Evolutionary conservation across 805 yeast genomes (phyloP), one percentile per base, ranked within the genome.

Genomic region (Saccharomycopsis lassenensis): DNA sequence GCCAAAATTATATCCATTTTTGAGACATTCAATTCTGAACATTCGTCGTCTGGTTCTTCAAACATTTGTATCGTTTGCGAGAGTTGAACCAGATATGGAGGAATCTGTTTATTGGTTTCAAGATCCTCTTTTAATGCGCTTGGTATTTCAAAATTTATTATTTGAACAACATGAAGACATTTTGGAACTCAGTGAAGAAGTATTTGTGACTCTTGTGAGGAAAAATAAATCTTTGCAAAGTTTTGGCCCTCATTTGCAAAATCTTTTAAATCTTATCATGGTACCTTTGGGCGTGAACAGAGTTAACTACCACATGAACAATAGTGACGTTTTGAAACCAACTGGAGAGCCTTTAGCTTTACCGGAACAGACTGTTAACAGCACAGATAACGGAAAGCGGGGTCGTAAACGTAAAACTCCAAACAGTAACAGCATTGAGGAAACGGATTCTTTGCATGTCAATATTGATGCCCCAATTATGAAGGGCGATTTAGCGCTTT

Each of bases 211-310:
- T 25, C 52, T 86, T 37, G 52, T 87, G 15, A 37, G 45, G 2
- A 78, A 77, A 47, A 61, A 68, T 10, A 21, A 32, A 11, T 8
- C 37, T 10, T 18, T 34, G 14, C 81, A 75, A 31, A 60, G 56
- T 2, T 72, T 85, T 44, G 55, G 61, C 3, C 59, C 62, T 3
- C 87, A 82, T 50, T 59, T 72, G 33, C 62, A 61, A 31, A 79
- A 85, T 5, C 61, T 78, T 41, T 57, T 80, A 36, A 69, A 75
- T 11, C 61, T 91, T 29, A 52, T 85, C 30, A 77, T 84, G 78
- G 89, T 97, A 0, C 99, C 99, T 2, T 81, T 91, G 40, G 98
- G 99, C 43, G 75, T 86, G 37, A 81, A 94, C 3, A 75, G 97
- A 45, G 82, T 79, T 53, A 82, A 78, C 48, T 91, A 84, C 55